Evolutionary conservation across 768 basidiomycete genomes (phyloP), one percentile per base, ranked within the genome.

Genomic region (Termitomyces sp.): DNA sequence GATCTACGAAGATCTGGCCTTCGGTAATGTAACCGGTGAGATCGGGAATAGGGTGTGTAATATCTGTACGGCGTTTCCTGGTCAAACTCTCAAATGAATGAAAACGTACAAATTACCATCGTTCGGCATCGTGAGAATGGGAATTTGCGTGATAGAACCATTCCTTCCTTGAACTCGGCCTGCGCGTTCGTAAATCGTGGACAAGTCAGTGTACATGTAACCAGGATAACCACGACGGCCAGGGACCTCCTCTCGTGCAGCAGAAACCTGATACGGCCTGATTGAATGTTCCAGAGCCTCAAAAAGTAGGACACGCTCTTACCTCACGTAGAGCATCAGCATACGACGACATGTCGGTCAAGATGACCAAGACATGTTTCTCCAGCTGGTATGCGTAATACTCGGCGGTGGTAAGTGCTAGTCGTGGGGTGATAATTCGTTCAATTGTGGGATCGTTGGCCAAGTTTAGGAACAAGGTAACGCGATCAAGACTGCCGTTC

Each of bases 21-120:
- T 98, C 96, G 52, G 95, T 95, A 73, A 99, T 99, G 75, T 98
- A 99, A 54, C 97, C 97, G 62, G 96, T 98, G 73, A 98, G 80
- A 84, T 98, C 96, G 69, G 96, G 96, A 75, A 99, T 98, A 59
- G 97, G 97, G 75, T 99, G 97, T n/a, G 97, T 98, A 73, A 99
- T 99, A 80, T 98, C 96, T 98, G 66, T 22, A 62, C 51, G 61
- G 61, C 49, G 45, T 24, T 59, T 38, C 22, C 42, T 54, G 20
- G 54, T 63, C 42, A 62, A 33, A 64, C 46, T 60, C 59, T 58
- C 42, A 53, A 61, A 48, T 60, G 54, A 47, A 42, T 44, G 53
- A 43, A 52, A 42, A 59, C 51, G 52, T 63, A 48, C 14, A 33
- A 72, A 81, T 77, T 75, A 92, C 94, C 96, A 73, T 98, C 97